Evolutionary conservation across 371 early-diverging fungal species (phyloP).

Genomic region (Apophysomyces elegans): DNA sequence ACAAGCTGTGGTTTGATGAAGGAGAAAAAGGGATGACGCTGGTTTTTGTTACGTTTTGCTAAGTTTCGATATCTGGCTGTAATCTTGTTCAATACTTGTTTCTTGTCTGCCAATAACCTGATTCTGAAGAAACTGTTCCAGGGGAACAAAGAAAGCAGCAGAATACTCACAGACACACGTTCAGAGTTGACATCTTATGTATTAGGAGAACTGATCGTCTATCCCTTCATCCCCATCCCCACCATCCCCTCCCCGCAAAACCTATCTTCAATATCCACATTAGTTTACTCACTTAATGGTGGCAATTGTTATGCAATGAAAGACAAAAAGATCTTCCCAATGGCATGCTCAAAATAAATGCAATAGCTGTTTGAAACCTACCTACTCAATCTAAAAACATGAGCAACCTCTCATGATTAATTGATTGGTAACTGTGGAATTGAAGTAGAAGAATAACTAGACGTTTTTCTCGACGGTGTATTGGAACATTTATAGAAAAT

Average conservation of each 20-base stretch:
- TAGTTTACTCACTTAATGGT: constrained; percentile 1
- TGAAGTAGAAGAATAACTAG: too few relatives aligned
- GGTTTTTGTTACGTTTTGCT: neutral
- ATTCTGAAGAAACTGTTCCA: neutral
- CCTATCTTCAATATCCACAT: neutral
- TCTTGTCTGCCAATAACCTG: constrained; percentile 3
- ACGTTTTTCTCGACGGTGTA: too few relatives aligned
- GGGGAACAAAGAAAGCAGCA: neutral
- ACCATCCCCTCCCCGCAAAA: neutral
- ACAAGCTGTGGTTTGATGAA: neutral
- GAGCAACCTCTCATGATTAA: neutral
- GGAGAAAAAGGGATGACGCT: neutral
- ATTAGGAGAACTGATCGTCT: neutral
- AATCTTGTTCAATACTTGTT: constrained; percentile 12
- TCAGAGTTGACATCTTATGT: constrained; percentile 5
- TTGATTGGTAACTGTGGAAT: too few relatives aligned
- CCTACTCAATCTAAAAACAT: neutral
- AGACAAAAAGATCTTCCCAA: neutral
- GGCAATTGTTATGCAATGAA: neutral
- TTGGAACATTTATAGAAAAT: too few relatives aligned
- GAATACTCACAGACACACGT: constrained; percentile 2
- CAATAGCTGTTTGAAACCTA: neutral
- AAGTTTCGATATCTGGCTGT: neutral
- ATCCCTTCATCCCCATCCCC: neutral
- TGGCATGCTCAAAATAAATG: neutral